These are phyloP conservation scores for Colletotrichum sp. DNA, from an alignment of 2,329 filamentous ascomycete genomes.

Conservation along the genomic window DNA sequence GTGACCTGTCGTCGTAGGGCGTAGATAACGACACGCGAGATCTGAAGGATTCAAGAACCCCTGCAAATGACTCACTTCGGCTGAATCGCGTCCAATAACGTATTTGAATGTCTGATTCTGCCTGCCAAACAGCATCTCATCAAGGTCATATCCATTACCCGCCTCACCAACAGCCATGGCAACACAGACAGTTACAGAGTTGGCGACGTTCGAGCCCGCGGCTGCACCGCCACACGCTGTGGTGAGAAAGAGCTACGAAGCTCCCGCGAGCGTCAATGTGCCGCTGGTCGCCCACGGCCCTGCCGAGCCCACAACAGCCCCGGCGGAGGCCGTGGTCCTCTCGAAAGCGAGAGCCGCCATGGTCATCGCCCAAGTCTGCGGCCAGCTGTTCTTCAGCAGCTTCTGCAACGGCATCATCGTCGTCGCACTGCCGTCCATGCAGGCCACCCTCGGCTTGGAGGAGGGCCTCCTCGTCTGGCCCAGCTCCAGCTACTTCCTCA, in stretches of 20 bases:
- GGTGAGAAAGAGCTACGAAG: neutral
- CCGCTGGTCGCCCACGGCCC: neutral
- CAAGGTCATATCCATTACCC: neutral
- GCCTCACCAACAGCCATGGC: neutral
- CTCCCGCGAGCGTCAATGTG: neutral
- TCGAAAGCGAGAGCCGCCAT: neutral
- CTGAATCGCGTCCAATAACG: neutral
- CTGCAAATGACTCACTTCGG: neutral
- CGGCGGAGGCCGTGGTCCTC: neutral
- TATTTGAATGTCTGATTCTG: neutral
- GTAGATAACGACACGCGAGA: neutral
- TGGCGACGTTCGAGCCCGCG: neutral
- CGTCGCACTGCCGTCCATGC: neutral
- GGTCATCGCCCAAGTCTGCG: neutral
- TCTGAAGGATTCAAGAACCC: neutral
- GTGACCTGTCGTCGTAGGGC: neutral
- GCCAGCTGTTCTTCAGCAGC: neutral
- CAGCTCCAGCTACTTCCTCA: neutral
- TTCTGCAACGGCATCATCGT: conserved; percentile 2
- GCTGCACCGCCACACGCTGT: neutral
- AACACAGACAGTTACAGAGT: neutral
- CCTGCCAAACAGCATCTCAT: neutral
- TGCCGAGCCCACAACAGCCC: neutral
- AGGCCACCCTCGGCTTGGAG: neutral
- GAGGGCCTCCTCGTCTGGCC: neutral